Conservation (phyloP, 441 rosid species). For the Cnidoscolus chayamansa region DNA sequence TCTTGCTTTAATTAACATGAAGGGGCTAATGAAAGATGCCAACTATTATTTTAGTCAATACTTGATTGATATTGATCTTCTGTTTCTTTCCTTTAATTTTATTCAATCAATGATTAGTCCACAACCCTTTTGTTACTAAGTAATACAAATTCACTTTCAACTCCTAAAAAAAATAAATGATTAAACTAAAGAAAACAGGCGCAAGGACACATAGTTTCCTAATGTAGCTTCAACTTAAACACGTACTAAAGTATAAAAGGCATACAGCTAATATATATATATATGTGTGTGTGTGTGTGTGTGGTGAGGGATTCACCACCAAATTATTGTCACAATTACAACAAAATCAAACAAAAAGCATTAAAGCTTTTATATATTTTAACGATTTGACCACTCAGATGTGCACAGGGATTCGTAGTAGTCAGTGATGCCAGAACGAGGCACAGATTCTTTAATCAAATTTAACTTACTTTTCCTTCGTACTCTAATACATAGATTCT, state of each 20-base stretch:
- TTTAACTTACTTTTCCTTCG: constrained; percentile 23
- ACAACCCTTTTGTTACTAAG: too few species aligned
- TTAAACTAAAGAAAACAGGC: too few species aligned
- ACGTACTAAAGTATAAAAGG: neutral
- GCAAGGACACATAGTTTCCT: neutral
- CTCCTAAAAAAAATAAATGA: too few species aligned
- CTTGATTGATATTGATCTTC: too few species aligned
- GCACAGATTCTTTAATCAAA: constrained; percentile 33
- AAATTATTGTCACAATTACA: constrained; percentile 6
- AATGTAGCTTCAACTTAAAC: neutral
- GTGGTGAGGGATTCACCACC: neutral
- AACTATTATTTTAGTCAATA: too few species aligned
- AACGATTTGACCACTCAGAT: constrained; percentile 47
- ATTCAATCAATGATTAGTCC: too few species aligned
- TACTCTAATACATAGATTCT: constrained; percentile 23
- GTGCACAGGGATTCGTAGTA: constrained; percentile 37
- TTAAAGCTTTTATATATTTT: constrained; percentile 2
- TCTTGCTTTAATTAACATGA: too few species aligned
- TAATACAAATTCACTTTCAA: too few species aligned
- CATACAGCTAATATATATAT: neutral
- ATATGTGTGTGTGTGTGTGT: too few species aligned
- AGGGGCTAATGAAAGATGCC: too few species aligned
- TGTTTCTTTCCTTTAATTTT: too few species aligned
- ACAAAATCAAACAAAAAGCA: constrained; percentile 21
- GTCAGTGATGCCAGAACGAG: constrained; percentile 42